Percentiles rank a stretch among this genome's conserved stretches.
Evolutionary conservation across 169 alveolate species (phyloP).

Genomic region (Plasmodium knowlesi): DNA sequence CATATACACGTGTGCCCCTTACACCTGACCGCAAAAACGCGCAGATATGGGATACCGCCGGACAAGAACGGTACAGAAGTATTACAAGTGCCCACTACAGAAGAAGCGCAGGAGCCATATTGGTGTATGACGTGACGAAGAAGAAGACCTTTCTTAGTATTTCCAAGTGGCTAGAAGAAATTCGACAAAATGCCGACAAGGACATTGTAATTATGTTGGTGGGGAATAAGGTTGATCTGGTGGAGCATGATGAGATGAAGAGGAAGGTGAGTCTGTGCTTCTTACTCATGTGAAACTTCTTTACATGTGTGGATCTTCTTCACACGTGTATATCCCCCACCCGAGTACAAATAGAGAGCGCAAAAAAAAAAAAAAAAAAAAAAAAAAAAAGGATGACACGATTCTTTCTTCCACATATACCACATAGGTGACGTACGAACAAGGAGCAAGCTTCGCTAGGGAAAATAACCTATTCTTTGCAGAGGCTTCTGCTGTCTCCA

Average conservation of each 20-base stretch:
- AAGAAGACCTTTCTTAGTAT: constrained; percentile 92
- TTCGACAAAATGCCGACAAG: constrained; percentile 97
- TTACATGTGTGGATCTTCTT: neutral
- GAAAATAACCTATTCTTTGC: constrained; percentile 92
- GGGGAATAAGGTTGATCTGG: constrained; percentile 98
- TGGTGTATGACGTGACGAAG: constrained; percentile 95
- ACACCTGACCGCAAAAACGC: constrained; percentile 79
- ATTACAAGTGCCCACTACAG: constrained; percentile 96
- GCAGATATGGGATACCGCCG: constrained; percentile 95
- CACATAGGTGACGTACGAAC: constrained; percentile 73
- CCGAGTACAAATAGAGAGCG: neutral
- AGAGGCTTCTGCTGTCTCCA: constrained; percentile 98
- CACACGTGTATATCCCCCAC: neutral
- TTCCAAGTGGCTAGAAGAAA: constrained; percentile 96
- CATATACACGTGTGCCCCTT: too few species aligned
- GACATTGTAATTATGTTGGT: constrained; percentile 98
- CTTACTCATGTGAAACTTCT: too few species aligned
- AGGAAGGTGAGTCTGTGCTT: constrained; percentile 89
- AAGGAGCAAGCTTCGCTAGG: constrained; percentile 92
- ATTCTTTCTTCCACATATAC: neutral
- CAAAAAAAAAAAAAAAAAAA: neutral
- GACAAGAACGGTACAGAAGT: constrained; percentile 95
- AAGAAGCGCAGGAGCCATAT: constrained; percentile 96
- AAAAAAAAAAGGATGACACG: neutral
- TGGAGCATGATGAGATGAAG: constrained; percentile 89